phyloP scores from a whole-genome alignment of 495 filamentous ascomycete species.

The Glutinoglossum americanum region DNA sequence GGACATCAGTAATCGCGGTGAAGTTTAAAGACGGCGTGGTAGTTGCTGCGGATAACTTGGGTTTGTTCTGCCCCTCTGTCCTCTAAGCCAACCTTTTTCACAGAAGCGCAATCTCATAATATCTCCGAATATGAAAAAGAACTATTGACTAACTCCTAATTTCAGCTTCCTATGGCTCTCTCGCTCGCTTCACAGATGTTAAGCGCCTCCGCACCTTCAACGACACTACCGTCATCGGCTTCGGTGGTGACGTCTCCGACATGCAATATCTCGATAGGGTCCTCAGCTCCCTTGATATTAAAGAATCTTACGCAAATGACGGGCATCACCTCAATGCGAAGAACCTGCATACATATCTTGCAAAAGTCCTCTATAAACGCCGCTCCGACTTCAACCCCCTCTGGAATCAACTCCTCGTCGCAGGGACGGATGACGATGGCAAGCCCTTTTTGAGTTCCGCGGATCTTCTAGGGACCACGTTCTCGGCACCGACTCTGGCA shows the following conservation, averaged over 20 bases:
- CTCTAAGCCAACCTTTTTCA: not conserved
- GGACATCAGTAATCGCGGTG: constrained; percentile 80
- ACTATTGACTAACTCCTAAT: not conserved
- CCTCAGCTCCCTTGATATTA: constrained; percentile 62
- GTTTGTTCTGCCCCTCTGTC: constrained; percentile 25
- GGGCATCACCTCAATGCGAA: constrained; percentile 44
- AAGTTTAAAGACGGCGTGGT: constrained; percentile 94
- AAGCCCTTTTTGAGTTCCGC: constrained; percentile 77
- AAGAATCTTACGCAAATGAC: constrained; percentile 58
- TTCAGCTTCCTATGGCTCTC: constrained; percentile 89
- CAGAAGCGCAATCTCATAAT: not conserved
- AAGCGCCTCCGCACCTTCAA: constrained; percentile 73
- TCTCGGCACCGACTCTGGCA: constrained; percentile 64
- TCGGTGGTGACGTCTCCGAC: constrained; percentile 88
- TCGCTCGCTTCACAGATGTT: constrained; percentile 89
- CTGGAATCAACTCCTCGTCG: constrained; percentile 87
- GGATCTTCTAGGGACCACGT: constrained; percentile 86
- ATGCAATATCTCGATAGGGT: constrained; percentile 95
- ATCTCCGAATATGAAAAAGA: not conserved
- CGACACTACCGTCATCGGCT: constrained; percentile 52
- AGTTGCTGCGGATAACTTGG: constrained; percentile 90
- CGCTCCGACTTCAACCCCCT: constrained; percentile 90
- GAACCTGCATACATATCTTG: constrained; percentile 87
- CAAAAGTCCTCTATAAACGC: constrained; percentile 84
- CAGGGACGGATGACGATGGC: constrained; percentile 55